These are phyloP conservation scores for Nitzschia sp. DNA, from an alignment of 108 stramenopile genomes.

Conservation along the genomic window DNA sequence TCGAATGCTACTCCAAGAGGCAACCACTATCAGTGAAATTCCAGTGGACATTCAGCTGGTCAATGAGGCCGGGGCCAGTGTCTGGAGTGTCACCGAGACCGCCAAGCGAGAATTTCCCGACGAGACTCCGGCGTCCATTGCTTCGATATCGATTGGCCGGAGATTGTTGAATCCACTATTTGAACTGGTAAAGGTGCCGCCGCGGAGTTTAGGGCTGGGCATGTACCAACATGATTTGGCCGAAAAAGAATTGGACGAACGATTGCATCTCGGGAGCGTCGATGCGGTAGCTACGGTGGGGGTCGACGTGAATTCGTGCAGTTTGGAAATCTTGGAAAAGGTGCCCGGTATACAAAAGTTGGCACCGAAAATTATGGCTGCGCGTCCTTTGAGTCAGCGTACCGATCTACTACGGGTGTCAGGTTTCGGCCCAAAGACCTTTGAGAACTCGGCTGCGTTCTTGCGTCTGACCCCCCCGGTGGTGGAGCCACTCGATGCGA, in stretches of 20 bases:
- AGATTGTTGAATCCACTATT: conserved; percentile 61
- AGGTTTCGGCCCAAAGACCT: conserved; percentile 67
- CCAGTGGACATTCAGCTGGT: conserved; percentile 53
- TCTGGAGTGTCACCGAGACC: conserved; percentile 64
- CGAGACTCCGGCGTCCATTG: conserved; percentile 47
- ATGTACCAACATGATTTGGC: conserved; percentile 80
- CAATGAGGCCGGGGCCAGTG: conserved; percentile 76
- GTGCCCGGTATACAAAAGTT: too few species aligned
- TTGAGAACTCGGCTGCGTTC: conserved; percentile 67
- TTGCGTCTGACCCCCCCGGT: conserved; percentile 38
- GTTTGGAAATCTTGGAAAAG: too few species aligned
- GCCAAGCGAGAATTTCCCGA: conserved; percentile 63
- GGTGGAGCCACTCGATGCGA: too few species aligned
- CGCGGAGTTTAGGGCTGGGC: conserved; percentile 58
- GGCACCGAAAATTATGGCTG: too few species aligned
- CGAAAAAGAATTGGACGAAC: conserved; percentile 53
- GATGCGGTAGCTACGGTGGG: conserved; percentile 65
- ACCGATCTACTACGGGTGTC: conserved; percentile 49
- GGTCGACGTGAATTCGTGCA: too few species aligned
- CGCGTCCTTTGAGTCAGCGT: conserved; percentile 45
- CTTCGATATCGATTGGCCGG: conserved; percentile 61
- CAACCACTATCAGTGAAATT: conserved; percentile 23
- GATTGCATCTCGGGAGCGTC: conserved; percentile 44
- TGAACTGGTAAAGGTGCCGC: conserved; percentile 70
- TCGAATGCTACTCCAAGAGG: conserved; percentile 43